Evolutionary conservation across 108 stramenopile species (phyloP), one percentile per base, ranked within the genome.

Genomic region (Fistulifera pelliculosa): DNA sequence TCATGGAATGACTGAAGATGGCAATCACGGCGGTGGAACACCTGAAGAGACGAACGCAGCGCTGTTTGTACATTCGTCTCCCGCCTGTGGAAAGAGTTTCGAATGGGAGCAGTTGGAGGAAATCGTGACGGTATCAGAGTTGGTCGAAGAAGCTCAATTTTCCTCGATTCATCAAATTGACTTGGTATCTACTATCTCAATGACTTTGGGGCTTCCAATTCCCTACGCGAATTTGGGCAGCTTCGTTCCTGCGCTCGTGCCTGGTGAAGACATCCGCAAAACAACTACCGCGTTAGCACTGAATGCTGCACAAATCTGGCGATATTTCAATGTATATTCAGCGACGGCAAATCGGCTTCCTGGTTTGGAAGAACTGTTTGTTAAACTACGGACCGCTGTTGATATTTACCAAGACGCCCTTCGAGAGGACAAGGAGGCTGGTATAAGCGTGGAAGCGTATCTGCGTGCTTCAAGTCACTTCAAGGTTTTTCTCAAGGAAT

Each of bases 1-100:
- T 71, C 98, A 99, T 67, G 98, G 98, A 7, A 99, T 99, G 98
- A 99, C 98, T 12, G 91, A 92, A 60, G 94, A 91, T 58, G 98
- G 98, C 23, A 96, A 99, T 68, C 98, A 99, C 68, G 98, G 98
- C 13, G 98, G 98, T 12, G 96, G 94, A 16, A 80, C 88, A 17
- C 74, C 81, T n/a, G 93, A 96, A 26, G 98, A 99, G 66, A 74
- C 80, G 16, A 82, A 83, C 51, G 96, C 98, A 7, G 96, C 90
- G 12, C 73, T 98, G 7, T 91, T 98, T 59, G 82, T 80, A 10
- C 94, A 91, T 67, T 80, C 81, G 51, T 83, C 81, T 18, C 77
- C 80, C 10, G 82, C 77, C 7, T 85, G 80, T 55, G 70, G 66
- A 13, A 71, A 63, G 10, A 57, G 56, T 27, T 38, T 51, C 38